These are phyloP conservation scores for Ampelomyces quisqualis DNA, from an alignment of 2,329 filamentous ascomycete species.

Conservation along the genomic window DNA sequence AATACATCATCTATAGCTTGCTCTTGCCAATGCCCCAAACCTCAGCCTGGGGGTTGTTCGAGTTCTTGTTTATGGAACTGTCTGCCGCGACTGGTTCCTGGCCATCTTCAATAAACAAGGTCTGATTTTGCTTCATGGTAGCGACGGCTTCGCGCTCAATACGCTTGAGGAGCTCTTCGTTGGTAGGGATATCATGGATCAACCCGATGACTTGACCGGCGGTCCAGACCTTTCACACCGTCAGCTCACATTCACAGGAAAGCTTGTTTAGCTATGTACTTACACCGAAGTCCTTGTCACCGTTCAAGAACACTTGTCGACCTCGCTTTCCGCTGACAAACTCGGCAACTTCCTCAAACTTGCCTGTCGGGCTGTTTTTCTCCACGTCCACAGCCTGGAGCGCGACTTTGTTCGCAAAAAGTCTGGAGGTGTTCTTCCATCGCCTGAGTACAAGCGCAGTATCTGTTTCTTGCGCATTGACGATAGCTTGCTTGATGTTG, in stretches of 20 bases:
- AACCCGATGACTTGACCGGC: constrained; percentile 84
- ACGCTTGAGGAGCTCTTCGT: constrained; percentile 47
- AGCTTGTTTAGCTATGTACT: constrained; percentile 8
- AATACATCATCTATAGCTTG: constrained; percentile 44
- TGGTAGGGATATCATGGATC: constrained; percentile 55
- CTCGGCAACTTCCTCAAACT: constrained; percentile 85
- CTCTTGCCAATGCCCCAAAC: constrained; percentile 48
- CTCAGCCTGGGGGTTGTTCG: constrained; percentile 46
- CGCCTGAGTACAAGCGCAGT: constrained; percentile 83
- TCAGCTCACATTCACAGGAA: constrained; percentile 4
- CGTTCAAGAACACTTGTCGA: constrained; percentile 86
- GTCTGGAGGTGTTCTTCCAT: constrained; percentile 88
- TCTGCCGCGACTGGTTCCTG: constrained; percentile 21
- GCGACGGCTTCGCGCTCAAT: constrained; percentile 51
- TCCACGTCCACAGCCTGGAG: constrained; percentile 80
- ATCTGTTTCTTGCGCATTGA: constrained; percentile 83
- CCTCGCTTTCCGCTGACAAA: constrained; percentile 89
- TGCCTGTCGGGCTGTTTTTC: constrained; percentile 75
- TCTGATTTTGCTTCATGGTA: constrained; percentile 43
- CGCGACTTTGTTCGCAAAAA: constrained; percentile 90
- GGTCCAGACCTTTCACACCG: constrained; percentile 79
- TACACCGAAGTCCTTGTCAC: constrained; percentile 79
- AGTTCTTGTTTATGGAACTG: constrained; percentile 33
- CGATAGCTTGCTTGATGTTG: constrained; percentile 93
- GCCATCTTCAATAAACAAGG: constrained; percentile 37